Conservation (phyloP, 441 rosid species). For the Capsella rubella region DNA sequence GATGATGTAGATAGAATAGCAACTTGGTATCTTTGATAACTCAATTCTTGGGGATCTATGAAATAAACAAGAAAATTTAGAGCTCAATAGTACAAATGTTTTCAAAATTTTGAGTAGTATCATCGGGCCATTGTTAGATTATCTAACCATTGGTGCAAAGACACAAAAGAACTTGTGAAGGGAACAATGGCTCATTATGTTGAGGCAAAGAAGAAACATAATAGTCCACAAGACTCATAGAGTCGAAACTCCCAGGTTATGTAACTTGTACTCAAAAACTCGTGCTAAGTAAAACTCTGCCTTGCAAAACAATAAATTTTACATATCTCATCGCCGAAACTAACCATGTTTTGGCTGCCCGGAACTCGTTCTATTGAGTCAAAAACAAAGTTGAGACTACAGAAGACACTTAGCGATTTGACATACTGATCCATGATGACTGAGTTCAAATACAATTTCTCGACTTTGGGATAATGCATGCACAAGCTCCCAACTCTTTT, state of each 20-base stretch:
- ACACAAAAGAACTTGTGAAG: not conserved
- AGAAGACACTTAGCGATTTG: not conserved
- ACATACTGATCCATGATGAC: conserved; percentile 13
- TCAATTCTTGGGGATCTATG: too few relatives aligned
- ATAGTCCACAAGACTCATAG: not conserved
- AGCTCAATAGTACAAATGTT: too few relatives aligned
- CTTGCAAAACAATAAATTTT: not conserved
- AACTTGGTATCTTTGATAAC: too few relatives aligned
- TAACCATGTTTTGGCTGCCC: conserved; percentile 1
- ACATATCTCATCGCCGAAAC: not conserved
- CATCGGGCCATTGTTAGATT: not conserved
- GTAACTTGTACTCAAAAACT: not conserved
- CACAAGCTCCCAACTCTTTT: conserved; percentile 6
- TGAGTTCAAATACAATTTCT: not conserved
- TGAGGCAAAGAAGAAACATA: not conserved
- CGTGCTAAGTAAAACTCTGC: not conserved
- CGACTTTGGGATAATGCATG: conserved; percentile 6
- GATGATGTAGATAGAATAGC: too few relatives aligned
- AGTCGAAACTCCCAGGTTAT: not conserved
- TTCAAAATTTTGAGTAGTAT: too few relatives aligned
- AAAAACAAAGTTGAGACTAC: conserved; percentile 6
- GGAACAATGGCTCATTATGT: not conserved
- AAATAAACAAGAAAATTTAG: too few relatives aligned
- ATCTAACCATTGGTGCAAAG: not conserved
- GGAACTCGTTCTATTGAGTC: conserved; percentile 11